phyloP scores from a whole-genome alignment of 1,284 basidiomycete genomes.

The Salmacisia buchloeana region DNA sequence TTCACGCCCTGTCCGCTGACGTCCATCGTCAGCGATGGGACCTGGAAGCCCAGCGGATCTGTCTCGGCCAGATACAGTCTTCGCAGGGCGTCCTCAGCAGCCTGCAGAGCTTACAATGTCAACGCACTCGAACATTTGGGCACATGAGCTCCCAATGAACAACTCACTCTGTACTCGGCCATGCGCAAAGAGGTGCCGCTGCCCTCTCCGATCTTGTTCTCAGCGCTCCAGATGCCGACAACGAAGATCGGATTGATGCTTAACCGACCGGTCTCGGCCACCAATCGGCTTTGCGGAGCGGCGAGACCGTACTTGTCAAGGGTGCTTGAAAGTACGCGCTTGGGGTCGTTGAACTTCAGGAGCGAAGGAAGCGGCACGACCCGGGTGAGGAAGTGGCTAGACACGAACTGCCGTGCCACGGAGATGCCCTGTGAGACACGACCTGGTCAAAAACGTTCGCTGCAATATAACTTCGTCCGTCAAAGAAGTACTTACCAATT shows the following conservation, averaged over 20 bases:
- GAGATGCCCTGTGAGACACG: conserved; percentile 14
- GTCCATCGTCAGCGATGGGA: background rate
- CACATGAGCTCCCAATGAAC: background rate
- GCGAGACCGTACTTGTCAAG: conserved; percentile 44
- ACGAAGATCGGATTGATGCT: conserved; percentile 87
- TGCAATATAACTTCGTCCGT: background rate
- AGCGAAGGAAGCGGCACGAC: conserved; percentile 63
- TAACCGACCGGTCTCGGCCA: conserved; percentile 85
- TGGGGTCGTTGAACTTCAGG: conserved; percentile 68
- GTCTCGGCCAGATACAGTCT: conserved; percentile 63
- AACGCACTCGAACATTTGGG: conserved; percentile 29
- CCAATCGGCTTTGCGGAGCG: conserved; percentile 58
- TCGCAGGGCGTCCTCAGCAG: conserved; percentile 75
- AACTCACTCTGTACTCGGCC: conserved; percentile 75
- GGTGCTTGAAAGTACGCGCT: conserved; percentile 47
- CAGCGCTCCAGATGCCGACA: conserved; percentile 82
- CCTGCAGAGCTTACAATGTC: conserved; percentile 65
- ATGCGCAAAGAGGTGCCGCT: conserved; percentile 87
- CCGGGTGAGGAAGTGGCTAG: conserved; percentile 28
- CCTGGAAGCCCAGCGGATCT: background rate
- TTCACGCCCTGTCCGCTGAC: background rate
- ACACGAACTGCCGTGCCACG: conserved; percentile 29
- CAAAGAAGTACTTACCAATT: conserved; percentile 51
- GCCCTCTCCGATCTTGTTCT: conserved; percentile 82
- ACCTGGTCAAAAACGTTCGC: background rate